Percentiles rank a stretch among this genome's conserved stretches.
These are phyloP conservation scores for Pseudomonodictys pantanalensis DNA, from an alignment of 495 filamentous ascomycete species.

Conservation along the genomic window DNA sequence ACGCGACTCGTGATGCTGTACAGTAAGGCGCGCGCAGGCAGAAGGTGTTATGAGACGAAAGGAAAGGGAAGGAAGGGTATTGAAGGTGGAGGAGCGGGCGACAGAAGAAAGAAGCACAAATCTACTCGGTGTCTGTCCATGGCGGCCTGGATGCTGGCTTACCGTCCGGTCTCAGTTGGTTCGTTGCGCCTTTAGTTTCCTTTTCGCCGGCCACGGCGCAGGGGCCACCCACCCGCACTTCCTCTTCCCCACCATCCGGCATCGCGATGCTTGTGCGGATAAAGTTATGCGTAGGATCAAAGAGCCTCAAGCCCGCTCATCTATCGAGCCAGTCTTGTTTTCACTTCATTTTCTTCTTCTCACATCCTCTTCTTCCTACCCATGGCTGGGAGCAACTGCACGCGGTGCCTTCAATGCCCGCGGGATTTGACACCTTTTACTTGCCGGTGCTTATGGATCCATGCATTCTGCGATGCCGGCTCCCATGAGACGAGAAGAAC, in stretches of 20 bases:
- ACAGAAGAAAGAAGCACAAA: not conserved
- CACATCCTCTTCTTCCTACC: not conserved
- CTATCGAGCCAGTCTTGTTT: slow-evolving; percentile 9
- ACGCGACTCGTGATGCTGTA: slow-evolving; percentile 11
- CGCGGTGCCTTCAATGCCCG: too few species aligned
- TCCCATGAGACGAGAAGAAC: too few species aligned
- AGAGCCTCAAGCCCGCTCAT: slow-evolving; percentile 22
- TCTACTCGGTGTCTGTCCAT: not conserved
- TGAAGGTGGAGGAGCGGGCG: too few species aligned
- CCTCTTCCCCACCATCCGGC: not conserved
- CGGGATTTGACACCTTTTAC: too few species aligned
- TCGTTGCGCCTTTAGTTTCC: slow-evolving; percentile 14
- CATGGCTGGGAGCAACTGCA: too few species aligned
- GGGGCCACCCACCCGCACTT: not conserved
- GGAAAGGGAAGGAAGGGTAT: too few species aligned
- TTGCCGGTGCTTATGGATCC: too few species aligned
- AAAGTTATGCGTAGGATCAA: slow-evolving; percentile 9
- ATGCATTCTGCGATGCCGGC: too few species aligned
- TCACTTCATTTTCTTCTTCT: not conserved
- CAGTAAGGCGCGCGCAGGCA: too few species aligned
- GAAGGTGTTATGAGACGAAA: too few species aligned
- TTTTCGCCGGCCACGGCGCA: slow-evolving; percentile 22
- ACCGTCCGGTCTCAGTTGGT: slow-evolving; percentile 7
- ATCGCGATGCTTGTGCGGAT: slow-evolving; percentile 12
- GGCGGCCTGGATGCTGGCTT: not conserved